Evolutionary conservation across 164 flowering plant species (phyloP), one percentile per base, ranked within the genome.

Genomic region (Piper longum): DNA sequence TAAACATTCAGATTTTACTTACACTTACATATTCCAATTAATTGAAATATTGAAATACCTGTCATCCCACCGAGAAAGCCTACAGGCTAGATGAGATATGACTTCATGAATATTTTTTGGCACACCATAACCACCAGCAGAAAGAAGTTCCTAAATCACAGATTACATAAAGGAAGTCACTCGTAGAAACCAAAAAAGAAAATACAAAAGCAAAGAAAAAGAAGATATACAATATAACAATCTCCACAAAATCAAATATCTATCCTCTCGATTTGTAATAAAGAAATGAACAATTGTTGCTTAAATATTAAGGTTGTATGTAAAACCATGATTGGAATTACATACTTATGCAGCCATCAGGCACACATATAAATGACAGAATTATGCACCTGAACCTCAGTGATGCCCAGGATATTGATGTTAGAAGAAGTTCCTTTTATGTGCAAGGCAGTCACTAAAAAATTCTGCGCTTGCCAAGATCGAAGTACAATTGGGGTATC

Each of bases 11-110:
- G n/a, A 4, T 18, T 8, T 8, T 55, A 13, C n/a, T 55, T 55
- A 18, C 5, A 55, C 5, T 3, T 4, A 11, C 9, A 0, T 5
- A 55, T 5, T 16, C 6, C 16, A 55, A 13, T 39, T 4, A 41
- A 2, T 16, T 16, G 59, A 26, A 19, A 16, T 17, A 17, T 52
- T 16, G 14, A 4, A 7, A 43, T 76, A 92, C 98, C 96, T 86
- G 65, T 92, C 97, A 84, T 92, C 98, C 98, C 97, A 92, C 56
- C 95, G 83, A 59, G 89, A 65, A 68, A 92, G 96, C 45, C 96
- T 88, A 67, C 75, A 69, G 66, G 87, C 86, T 67, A 92, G 76
- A 65, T 69, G 87, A 59, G 95, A 91, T 60, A 89, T 86, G 68
- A 92, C 80, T 74, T 88, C 98, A 77, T 88, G 98, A 57, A 82